Conservation (phyloP, 371 early-diverging fungal genomes). For the Rhizopus stolonifer region DNA sequence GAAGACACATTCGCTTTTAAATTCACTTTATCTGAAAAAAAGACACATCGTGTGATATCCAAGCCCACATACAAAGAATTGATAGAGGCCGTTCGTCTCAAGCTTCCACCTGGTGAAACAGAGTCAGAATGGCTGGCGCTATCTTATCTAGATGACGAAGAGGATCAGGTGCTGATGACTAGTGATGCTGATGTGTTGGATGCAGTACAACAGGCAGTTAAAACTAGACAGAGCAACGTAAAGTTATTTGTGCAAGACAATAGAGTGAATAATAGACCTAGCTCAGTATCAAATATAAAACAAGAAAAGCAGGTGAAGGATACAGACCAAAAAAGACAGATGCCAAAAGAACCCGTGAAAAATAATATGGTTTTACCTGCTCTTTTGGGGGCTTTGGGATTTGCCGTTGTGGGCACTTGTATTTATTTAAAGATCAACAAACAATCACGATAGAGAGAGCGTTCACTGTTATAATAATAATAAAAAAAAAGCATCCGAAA, state of each 20-base stretch:
- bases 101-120: constrained; percentile 19
- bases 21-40: constrained; percentile 60
- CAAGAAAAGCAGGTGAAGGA: too few species aligned
- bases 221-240: constrained; percentile 71
- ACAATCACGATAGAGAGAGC: too few species aligned
- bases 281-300: too few species aligned
- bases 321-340: too few species aligned
- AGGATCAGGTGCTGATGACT: constrained; percentile 76
- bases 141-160: constrained; percentile 86
- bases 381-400: too few species aligned
- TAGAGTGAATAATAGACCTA: too few species aligned
- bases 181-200: constrained; percentile 78
- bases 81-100: constrained; percentile 47
- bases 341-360: too few species aligned
- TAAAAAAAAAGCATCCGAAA: too few species aligned
- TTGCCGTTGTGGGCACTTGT: too few species aligned
- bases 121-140: constrained; percentile 51
- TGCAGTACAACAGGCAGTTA: constrained; percentile 75
- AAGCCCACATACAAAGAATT: constrained; percentile 45
- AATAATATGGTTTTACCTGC: too few species aligned
- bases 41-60: constrained; percentile 76
- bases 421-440: too few species aligned
- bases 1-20: constrained; percentile 71
- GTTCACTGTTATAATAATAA: too few species aligned
- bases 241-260: constrained; percentile 65